A percentile compares a stretch with the other conserved stretches of the same genome.
These are phyloP conservation scores for Lasiosphaeria hispida DNA, from an alignment of 495 filamentous ascomycete genomes.

Conservation along the genomic window DNA sequence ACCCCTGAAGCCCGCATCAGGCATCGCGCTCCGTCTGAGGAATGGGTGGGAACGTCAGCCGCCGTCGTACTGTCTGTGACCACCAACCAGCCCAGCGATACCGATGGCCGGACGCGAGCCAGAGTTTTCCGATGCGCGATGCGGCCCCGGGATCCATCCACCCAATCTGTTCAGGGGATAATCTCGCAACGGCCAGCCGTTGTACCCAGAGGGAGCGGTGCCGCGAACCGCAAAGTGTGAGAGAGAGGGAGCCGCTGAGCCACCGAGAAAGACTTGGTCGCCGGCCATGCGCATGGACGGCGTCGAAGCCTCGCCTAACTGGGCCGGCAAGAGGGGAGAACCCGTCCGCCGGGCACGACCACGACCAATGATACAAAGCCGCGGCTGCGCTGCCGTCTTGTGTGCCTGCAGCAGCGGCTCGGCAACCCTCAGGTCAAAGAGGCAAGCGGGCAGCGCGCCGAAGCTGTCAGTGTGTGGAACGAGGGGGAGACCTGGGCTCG, in stretches of 20 bases:
- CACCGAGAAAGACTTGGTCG: no score
- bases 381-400: slow-evolving; percentile 3
- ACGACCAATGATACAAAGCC: background rate
- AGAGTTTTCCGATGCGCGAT: no score
- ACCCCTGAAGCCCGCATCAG: slow-evolving; percentile 3
- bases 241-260: no score
- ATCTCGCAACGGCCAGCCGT: no score
- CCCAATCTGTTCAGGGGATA: no score
- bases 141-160: no score
- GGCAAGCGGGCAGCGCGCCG: background rate
- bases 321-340: background rate
- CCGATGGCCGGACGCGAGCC: no score
- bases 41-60: background rate
- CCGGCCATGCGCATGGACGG: background rate
- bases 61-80: background rate
- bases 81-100: no score
- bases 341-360: background rate
- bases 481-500: background rate
- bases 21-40: background rate
- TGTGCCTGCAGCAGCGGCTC: background rate
- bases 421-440: background rate
- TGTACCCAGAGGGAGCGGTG: no score
- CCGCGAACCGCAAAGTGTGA: no score
- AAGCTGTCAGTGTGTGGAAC: background rate
- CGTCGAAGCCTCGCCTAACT: background rate